phyloP scores from a whole-genome alignment of 1,284 basidiomycete genomes.

The Tylopilus sp. region DNA sequence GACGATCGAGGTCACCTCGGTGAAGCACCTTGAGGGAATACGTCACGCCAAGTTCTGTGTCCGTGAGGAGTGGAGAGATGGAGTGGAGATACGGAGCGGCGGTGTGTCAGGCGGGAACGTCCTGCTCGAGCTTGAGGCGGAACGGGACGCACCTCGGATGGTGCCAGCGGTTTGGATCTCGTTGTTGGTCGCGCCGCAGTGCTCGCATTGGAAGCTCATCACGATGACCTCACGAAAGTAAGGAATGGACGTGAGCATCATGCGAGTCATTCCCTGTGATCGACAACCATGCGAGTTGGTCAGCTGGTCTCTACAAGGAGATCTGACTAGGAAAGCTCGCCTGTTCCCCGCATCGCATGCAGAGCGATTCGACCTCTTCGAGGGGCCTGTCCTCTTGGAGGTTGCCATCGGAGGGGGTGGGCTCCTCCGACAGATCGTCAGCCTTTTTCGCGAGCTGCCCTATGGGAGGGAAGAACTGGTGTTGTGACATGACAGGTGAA shows the following conservation, averaged over 20 bases:
- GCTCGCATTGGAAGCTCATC: constrained; percentile 93
- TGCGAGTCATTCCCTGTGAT: constrained; percentile 78
- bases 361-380: constrained; percentile 86
- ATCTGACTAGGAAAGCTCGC: constrained; percentile 36
- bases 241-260: constrained; percentile 93
- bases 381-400: constrained; percentile 50
- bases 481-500: constrained; percentile 22
- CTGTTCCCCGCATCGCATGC: constrained; percentile 92
- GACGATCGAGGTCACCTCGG: constrained; percentile 83
- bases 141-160: constrained; percentile 68
- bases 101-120: too few relatives aligned
- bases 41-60: constrained; percentile 52
- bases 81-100: too few relatives aligned
- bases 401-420: constrained; percentile 14
- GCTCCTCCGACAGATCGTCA: constrained; percentile 28
- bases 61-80: too few relatives aligned
- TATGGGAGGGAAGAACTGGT: constrained; percentile 47
- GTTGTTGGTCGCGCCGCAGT: constrained; percentile 89
- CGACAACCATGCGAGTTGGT: constrained; percentile 21
- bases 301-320: constrained; percentile 8
- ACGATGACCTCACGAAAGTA: constrained; percentile 96
- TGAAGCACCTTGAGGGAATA: constrained; percentile 84
- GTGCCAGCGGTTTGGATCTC: constrained; percentile 91
- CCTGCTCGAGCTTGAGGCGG: not conserved
- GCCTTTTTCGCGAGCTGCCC: constrained; percentile 42